phyloP scores from a whole-genome alignment of 345 rosid species.

The Sonneratia alba region DNA sequence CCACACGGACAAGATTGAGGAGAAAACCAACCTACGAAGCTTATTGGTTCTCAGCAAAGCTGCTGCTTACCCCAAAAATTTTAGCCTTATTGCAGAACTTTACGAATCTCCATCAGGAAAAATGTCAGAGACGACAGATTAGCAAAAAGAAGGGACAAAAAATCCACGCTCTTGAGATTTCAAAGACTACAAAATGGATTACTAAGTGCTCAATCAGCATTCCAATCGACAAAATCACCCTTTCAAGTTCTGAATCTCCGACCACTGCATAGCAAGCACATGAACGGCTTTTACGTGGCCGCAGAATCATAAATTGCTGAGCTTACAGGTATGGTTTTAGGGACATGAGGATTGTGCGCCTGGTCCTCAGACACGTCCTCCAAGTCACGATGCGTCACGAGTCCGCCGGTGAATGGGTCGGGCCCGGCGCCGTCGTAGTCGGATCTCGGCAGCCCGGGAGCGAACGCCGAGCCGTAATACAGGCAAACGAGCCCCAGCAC shows the following conservation, averaged over 20 bases:
- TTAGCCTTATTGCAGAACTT: background rate
- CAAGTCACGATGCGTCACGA: constrained; percentile 16
- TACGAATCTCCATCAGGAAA: background rate
- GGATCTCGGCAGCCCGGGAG: constrained; percentile 57
- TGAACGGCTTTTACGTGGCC: background rate
- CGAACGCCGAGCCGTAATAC: constrained; percentile 65
- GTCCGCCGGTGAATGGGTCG: constrained; percentile 28
- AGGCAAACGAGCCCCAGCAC: constrained; percentile 61
- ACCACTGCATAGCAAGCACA: background rate
- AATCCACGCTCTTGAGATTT: background rate
- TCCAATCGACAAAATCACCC: background rate
- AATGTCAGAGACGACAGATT: background rate
- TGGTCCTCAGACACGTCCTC: constrained; percentile 28
- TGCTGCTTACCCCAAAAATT: background rate
- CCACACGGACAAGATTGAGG: background rate
- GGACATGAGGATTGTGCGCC: constrained; percentile 28
- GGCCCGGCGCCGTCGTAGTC: constrained; percentile 25
- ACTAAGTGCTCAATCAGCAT: background rate
- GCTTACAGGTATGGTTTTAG: constrained; percentile 63
- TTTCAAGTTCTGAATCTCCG: background rate
- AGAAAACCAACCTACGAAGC: background rate
- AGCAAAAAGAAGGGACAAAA: background rate
- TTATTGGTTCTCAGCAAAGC: background rate
- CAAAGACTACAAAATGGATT: background rate
- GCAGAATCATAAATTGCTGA: background rate